Base-by-base conservation (phyloP, 805 yeast species). In the Saccharomycopsis schoenii region DNA sequence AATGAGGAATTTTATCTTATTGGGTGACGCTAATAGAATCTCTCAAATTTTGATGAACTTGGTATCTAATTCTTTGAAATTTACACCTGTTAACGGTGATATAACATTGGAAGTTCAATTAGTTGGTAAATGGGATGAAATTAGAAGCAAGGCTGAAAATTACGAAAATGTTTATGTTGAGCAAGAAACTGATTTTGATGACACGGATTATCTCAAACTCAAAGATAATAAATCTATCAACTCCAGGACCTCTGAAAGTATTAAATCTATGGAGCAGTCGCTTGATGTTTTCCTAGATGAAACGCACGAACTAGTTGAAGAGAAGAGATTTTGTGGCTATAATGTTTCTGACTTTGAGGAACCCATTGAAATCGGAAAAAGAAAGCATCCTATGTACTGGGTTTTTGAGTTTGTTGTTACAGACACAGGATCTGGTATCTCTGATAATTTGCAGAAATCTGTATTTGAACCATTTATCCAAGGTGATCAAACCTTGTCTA, bases 381-480 rank as follows among this genome's bases (percentile, higher is more conserved):
- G 61, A 21, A 67, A 72, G 56, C 71, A 72, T 54, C 76, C 79
- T 4, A 75, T 75, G 64, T 68, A 74, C 14, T 83, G 88, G 85
- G 86, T 78, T 1, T 69, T 85, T 39, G 85, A 85, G 64, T 81
- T 92, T 57, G 83, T 83, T 61, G 97, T 93, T 12, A 79, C 78
- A 42, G 99, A 93, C 70, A 89, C 96, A 0, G 98, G 99, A 2
- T 92, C 97, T 0, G 99, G 99, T 62, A 92, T 93, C 59, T 96
- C 89, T 50, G 84, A 86, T 14, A 83, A 85, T 1, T 72, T 91
- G 60, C 97, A 89, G 68, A 84, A 84, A 54, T 83, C 87, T 63
- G 96, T 93, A 1, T 93, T 93, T 72, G 97, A 94, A 68, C 97
- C 98, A 1, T 93, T 93, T 76, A 91, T 92, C 19, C 99, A 93